Conservation (phyloP, 805 yeast genomes). For the Sungouiozyma ichnusensis region DNA sequence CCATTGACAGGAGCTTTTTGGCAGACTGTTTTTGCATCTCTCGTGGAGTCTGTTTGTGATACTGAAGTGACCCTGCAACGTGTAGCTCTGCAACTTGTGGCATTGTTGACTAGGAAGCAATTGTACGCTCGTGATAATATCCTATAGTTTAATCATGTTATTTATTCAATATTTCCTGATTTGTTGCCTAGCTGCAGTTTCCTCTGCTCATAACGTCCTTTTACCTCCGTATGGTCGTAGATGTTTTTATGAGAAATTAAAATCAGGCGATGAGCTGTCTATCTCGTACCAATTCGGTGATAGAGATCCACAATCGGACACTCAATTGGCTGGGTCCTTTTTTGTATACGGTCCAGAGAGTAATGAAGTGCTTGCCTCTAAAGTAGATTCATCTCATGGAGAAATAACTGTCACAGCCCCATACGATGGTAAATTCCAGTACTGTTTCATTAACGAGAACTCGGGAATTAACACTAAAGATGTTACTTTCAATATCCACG, state of each 20-base stretch:
- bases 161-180: slow-evolving; percentile 3
- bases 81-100: no score
- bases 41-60: no score
- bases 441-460: slow-evolving; percentile 87
- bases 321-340: slow-evolving; percentile 61
- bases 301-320: slow-evolving; percentile 61
- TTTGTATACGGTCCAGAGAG: slow-evolving; percentile 39
- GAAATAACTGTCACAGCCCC: slow-evolving; percentile 61
- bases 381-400: slow-evolving; percentile 63
- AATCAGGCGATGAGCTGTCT: slow-evolving; percentile 75
- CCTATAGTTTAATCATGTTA: no score
- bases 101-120: no score
- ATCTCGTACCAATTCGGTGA: slow-evolving; percentile 91
- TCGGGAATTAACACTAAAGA: slow-evolving; percentile 67
- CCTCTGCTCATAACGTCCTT: slow-evolving; percentile 65
- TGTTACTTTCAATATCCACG: slow-evolving; percentile 91
- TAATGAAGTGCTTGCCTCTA: slow-evolving; percentile 36
- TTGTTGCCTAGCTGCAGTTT: slow-evolving; percentile 5
- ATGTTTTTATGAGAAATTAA: slow-evolving; percentile 80
- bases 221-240: slow-evolving; percentile 75
- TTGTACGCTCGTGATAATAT: no score
- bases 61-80: no score
- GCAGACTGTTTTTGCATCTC: no score
- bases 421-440: slow-evolving; percentile 62
- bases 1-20: no score